Evolutionary conservation across 495 filamentous ascomycete genomes (phyloP), one percentile per base, ranked within the genome.

Genomic region (Podospora comata): DNA sequence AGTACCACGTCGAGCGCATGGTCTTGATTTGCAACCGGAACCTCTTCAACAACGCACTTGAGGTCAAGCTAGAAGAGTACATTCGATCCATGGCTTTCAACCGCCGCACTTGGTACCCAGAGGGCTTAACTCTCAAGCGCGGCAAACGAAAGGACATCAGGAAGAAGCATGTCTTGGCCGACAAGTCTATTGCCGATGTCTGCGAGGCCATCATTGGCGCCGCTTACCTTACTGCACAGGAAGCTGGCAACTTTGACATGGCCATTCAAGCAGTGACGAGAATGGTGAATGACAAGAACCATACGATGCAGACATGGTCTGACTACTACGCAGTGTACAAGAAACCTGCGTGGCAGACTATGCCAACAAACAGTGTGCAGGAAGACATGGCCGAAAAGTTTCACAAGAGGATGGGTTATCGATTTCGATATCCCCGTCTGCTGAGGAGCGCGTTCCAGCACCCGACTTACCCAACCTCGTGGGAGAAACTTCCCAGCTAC

Each of bases 101-200:
- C 71, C 85, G 90, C 39, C 85, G 88, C 16, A 83, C 78, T 4
- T 97, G 93, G 93, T 97, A 96, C 73, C 93, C 93, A 0, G 85
- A 91, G 67, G 91, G 91, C 2, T 81, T 96, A 4, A 70, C 70
- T 0, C 68, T 85, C 34, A 88, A 84, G 19, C 85, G 81, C 65
- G 81, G 83, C 26, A 84, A 83, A 77, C 78, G 26, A 16, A 83
- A 80, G 6, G 80, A 86, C 66, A 75, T 77, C 26, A 58, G 23
- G 0, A 68, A 67, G 0, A 71, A 69, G 32, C 94, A 97, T 72
- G 74, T 79, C 0, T 85, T 99, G 5, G 91, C 87, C 3, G 91
- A 97, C 74, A 99, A 99, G 79, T 89, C 92, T 4, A 90, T 97
- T 75, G 95, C 95, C n/a, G 95, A 99, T 80, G 94, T 99, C 20